A percentile compares a stretch with the other conserved stretches of the same genome.
Conservation (phyloP, 2,329 filamentous ascomycete species). For the Thelonectria discophora region DNA sequence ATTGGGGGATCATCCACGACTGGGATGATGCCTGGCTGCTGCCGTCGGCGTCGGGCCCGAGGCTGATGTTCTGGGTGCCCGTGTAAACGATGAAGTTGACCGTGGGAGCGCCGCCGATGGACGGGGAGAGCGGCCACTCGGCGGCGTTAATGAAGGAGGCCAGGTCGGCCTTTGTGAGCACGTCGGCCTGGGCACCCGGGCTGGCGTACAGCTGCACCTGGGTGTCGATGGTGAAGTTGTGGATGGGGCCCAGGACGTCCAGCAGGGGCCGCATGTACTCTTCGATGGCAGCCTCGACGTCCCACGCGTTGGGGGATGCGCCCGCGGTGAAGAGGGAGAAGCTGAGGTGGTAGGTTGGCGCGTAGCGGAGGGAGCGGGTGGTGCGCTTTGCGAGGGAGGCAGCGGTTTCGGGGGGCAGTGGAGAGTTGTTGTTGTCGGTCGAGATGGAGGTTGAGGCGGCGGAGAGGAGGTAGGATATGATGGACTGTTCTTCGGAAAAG, state of each 20-base stretch:
- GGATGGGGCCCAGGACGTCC: slow-evolving; percentile 80
- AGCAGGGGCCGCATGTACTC: slow-evolving; percentile 86
- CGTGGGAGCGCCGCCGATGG: slow-evolving; percentile 90
- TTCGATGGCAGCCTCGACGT: slow-evolving; percentile 82
- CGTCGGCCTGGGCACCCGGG: slow-evolving; percentile 68
- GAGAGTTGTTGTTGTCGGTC: slow-evolving; percentile 42
- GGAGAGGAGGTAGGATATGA: slow-evolving; percentile 78
- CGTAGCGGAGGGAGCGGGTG: slow-evolving; percentile 87
- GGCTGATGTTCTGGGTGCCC: slow-evolving; percentile 75
- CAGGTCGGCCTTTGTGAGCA: slow-evolving; percentile 84
- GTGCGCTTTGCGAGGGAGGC: slow-evolving; percentile 74
- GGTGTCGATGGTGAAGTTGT: slow-evolving; percentile 95
- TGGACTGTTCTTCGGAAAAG: slow-evolving; percentile 89
- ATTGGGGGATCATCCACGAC: slow-evolving; percentile 93
- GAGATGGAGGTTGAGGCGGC: slow-evolving; percentile 55
- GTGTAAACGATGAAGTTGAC: slow-evolving; percentile 96
- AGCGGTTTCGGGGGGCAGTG: slow-evolving; percentile 56
- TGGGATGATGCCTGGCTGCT: slow-evolving; percentile 66
- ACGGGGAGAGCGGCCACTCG: slow-evolving; percentile 95
- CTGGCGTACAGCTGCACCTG: slow-evolving; percentile 95
- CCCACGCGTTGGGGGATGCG: slow-evolving; percentile 84
- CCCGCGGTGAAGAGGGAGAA: slow-evolving; percentile 93
- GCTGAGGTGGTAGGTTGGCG: slow-evolving; percentile 92
- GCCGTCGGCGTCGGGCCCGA: slow-evolving; percentile 52
- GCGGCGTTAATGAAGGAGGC: slow-evolving; percentile 97